Evolutionary conservation across 129 eudicot genomes (phyloP).

Genomic region (Chrysanthemum makinoi): DNA sequence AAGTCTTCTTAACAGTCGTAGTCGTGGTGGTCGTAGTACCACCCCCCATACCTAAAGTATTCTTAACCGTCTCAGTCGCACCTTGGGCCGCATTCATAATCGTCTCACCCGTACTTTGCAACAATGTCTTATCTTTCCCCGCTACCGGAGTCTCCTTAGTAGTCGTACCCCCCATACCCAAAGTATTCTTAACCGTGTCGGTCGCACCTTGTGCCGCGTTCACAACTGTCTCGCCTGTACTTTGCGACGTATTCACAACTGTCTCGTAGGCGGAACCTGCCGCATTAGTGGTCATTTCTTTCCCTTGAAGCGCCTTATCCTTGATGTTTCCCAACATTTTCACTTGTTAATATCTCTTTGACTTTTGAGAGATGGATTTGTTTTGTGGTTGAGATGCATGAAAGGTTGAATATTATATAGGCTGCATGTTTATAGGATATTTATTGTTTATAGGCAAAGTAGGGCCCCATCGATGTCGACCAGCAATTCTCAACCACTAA

Average conservation of each 20-base stretch:
- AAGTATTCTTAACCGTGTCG: no score
- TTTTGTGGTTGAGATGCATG: conserved; percentile 18
- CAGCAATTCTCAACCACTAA: no score
- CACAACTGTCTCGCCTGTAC: no score
- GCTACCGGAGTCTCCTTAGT: conserved; percentile 52
- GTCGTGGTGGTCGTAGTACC: background rate
- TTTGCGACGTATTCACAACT: no score
- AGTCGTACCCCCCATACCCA: no score
- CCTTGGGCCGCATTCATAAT: conserved; percentile 64
- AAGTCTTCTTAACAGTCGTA: conserved; percentile 3
- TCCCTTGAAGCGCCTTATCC: conserved; percentile 48
- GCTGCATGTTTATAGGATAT: background rate
- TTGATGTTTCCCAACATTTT: conserved; percentile 26
- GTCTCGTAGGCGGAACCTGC: conserved; percentile 39
- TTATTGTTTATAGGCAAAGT: no score
- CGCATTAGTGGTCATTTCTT: conserved; percentile 42
- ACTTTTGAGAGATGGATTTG: background rate
- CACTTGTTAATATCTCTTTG: conserved; percentile 44
- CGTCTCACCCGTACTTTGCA: conserved; percentile 53
- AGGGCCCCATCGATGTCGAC: no score
- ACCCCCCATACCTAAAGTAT: conserved; percentile 50
- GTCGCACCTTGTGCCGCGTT: no score
- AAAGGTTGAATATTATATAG: background rate
- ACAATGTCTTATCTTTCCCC: conserved; percentile 62
- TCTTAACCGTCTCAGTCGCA: conserved; percentile 58